Evolutionary conservation across 345 rosid species (phyloP).

Genomic region (Hevea brasiliensis): DNA sequence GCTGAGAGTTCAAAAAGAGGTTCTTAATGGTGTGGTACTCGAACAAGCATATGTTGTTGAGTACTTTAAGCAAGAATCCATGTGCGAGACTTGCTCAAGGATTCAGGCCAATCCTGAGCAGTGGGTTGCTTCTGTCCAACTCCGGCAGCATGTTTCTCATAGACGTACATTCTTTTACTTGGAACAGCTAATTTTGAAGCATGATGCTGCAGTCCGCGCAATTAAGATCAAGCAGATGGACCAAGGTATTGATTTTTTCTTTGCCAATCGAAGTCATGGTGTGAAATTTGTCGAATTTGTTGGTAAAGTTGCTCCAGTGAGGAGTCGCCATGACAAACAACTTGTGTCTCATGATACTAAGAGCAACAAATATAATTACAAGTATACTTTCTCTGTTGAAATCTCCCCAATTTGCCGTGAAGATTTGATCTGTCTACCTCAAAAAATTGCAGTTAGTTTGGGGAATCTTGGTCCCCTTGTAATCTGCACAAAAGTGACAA

Average conservation of each 20-base stretch:
- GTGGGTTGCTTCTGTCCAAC: conserved; percentile 62
- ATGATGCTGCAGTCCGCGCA: conserved; percentile 51
- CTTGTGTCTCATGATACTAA: conserved; percentile 58
- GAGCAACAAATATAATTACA: conserved; percentile 52
- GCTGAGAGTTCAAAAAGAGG: conserved; percentile 34
- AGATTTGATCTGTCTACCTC: conserved; percentile 40
- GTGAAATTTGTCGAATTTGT: conserved; percentile 50
- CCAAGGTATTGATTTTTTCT: conserved; percentile 65
- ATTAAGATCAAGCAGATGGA: conserved; percentile 57
- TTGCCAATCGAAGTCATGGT: conserved; percentile 55
- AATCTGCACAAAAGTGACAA: conserved; percentile 56
- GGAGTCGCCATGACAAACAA: conserved; percentile 40
- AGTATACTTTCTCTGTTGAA: conserved; percentile 57
- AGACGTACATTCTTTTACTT: conserved; percentile 55
- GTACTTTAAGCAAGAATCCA: conserved; percentile 27
- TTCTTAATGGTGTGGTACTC: conserved; percentile 33
- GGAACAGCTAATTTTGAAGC: conserved; percentile 59
- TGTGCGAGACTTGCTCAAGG: conserved; percentile 37
- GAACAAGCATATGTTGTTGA: conserved; percentile 33
- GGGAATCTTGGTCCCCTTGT: conserved; percentile 33
- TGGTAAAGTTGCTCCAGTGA: conserved; percentile 48
- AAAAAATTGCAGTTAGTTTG: conserved; percentile 23
- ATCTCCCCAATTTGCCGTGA: conserved; percentile 46
- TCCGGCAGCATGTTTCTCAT: conserved; percentile 66
- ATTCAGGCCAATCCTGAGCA: conserved; percentile 63